Base-by-base conservation (phyloP, 257 asterid genomes). In the Penstemon newberryi region DNA sequence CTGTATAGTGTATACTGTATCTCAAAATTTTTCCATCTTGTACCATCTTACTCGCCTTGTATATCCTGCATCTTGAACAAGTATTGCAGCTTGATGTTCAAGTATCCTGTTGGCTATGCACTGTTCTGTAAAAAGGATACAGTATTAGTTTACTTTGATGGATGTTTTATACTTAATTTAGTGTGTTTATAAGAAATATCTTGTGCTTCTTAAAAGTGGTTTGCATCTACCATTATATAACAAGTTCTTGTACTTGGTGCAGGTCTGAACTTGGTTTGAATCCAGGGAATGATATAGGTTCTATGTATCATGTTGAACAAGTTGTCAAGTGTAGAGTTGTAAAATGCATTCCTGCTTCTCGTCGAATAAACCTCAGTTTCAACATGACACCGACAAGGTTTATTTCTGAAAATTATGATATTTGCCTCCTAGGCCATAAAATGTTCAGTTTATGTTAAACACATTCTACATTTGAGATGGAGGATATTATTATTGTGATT, bases 201-300 rank as follows among this genome's bases (percentile, higher is more conserved):
- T 2, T 33, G 50, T 44, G 44, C 38, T 45, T 45, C 19, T 46
- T 18, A 18, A 44, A 13, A 62, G 45, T 56, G 6, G 56, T 55
- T 51, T 55, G 45, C 33, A 3, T n/a, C 37, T 69, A 50, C 67
- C 43, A 60, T 45, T 56, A 53, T 65, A 50, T 8, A 62, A 51
- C 70, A 65, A 52, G 36, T 62, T 15, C 50, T 39, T 11, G 41
- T 60, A 47, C 66, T 76, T 83, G 52, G 76, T 75, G 79, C 91
- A 94, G 99, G 76, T 94, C 92, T 72, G 97, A 91, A 85, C 96
- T 94, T 77, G 96, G 96, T 67, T 74, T 94, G 83, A 85, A 83
- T 66, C 91, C 94, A 6, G 96, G 87, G 56, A 67, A 73, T 84
- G 96, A 89, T 70, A 84, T 88, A 77, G 75, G 76, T 77, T 91